Conservation (phyloP, 495 filamentous ascomycete species). For the Penicillium dipodomyicola region DNA sequence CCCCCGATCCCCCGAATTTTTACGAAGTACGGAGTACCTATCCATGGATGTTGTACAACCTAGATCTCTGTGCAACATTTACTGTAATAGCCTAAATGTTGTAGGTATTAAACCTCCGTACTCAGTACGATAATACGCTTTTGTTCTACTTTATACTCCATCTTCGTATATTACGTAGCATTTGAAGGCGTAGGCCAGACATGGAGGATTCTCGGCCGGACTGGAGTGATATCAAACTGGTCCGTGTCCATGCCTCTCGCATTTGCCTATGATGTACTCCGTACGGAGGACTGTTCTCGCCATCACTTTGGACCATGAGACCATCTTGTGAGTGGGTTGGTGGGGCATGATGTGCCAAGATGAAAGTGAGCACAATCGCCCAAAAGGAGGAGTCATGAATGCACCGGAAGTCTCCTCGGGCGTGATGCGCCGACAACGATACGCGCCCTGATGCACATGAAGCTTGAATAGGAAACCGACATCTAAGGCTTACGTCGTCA, state of each 20-base stretch:
- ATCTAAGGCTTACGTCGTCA: not conserved
- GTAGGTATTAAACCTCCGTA: not conserved
- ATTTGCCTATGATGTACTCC: not conserved
- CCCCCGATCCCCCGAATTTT: constrained; percentile 16
- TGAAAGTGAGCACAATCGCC: not conserved
- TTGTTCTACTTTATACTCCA: not conserved
- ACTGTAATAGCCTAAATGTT: constrained; percentile 1
- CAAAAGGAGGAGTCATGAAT: constrained; percentile 4
- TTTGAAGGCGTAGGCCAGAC: not conserved
- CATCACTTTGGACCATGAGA: not conserved
- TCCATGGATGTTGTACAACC: too few relatives aligned
- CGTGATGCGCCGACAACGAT: constrained; percentile 21
- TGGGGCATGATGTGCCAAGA: constrained; percentile 9
- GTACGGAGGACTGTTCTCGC: not conserved
- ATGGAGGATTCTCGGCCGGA: constrained; percentile 14
- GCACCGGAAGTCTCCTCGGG: not conserved
- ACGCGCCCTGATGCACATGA: constrained; percentile 24
- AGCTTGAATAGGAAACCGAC: constrained; percentile 6
- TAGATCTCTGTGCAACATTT: constrained; percentile 2
- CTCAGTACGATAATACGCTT: not conserved
- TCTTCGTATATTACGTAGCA: not conserved
- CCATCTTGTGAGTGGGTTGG: not conserved
- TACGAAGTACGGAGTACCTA: not conserved
- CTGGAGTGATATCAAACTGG: constrained; percentile 16
- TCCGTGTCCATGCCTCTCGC: not conserved